Evolutionary conservation across 495 filamentous ascomycete genomes (phyloP).

Genomic region (Neurospora tetrasperma): DNA sequence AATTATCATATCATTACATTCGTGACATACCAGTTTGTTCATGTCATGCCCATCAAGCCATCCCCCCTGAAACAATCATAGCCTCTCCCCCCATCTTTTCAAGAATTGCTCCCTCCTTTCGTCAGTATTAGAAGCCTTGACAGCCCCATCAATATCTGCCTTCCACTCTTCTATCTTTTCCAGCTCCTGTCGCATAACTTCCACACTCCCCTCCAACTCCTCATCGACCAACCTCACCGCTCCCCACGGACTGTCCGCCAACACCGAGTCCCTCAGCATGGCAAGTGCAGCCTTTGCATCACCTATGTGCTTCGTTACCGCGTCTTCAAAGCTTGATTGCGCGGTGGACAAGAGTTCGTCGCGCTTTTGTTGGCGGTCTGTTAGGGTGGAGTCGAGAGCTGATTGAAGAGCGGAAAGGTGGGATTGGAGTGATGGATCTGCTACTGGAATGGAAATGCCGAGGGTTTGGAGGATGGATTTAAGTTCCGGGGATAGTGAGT

Average conservation of each 20-base stretch:
- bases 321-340: slow-evolving; percentile 29
- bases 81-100: too few species aligned
- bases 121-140: not conserved
- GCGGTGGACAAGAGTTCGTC: slow-evolving; percentile 26
- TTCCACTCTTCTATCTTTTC: slow-evolving; percentile 18
- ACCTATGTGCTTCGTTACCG: slow-evolving; percentile 25
- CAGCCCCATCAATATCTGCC: slow-evolving; percentile 18
- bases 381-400: slow-evolving; percentile 13
- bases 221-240: slow-evolving; percentile 31
- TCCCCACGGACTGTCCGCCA: slow-evolving; percentile 31
- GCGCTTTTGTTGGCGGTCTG: slow-evolving; percentile 23
- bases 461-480: not conserved
- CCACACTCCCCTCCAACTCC: slow-evolving; percentile 28
- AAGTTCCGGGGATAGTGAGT: not conserved
- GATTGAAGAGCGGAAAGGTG: not conserved
- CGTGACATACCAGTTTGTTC: too few species aligned
- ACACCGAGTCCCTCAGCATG: slow-evolving; percentile 31
- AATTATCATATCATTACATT: too few species aligned
- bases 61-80: not conserved
- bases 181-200: slow-evolving; percentile 27
- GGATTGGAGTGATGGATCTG: not conserved
- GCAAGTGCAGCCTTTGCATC: slow-evolving; percentile 31
- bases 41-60: too few species aligned
- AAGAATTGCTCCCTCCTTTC: too few species aligned
- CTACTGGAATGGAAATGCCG: not conserved